Percentiles rank a stretch among this genome's conserved stretches.
These are phyloP conservation scores for Penicillium sp. DNA, from an alignment of 2,329 filamentous ascomycete species.

Conservation along the genomic window DNA sequence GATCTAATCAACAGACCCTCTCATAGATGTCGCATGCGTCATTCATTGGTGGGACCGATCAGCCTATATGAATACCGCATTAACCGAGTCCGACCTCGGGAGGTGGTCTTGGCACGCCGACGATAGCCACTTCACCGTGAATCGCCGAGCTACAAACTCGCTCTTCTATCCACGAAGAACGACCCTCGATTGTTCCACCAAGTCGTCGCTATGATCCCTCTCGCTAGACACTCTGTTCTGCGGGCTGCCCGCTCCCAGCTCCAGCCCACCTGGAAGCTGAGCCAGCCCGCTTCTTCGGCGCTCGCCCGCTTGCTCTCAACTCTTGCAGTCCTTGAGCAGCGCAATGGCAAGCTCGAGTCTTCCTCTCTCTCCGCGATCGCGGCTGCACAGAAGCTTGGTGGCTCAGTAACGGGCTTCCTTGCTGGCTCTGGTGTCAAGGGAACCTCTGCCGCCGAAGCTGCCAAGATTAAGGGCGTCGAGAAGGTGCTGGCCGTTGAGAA, in stretches of 20 bases:
- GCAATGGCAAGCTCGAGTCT: constrained; percentile 80
- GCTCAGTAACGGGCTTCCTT: constrained; percentile 81
- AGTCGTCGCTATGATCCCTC: constrained; percentile 33
- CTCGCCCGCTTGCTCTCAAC: constrained; percentile 77
- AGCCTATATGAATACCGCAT: constrained; percentile 24
- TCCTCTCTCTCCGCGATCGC: constrained; percentile 83
- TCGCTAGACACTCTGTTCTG: constrained; percentile 43
- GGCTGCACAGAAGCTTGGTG: constrained; percentile 83
- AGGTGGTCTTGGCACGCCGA: constrained; percentile 38
- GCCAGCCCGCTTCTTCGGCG: constrained; percentile 55
- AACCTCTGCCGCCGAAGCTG: constrained; percentile 75
- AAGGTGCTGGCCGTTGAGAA: constrained; percentile 91
- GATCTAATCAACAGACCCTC: background rate
- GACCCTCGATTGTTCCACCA: constrained; percentile 3
- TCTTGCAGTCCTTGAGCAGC: constrained; percentile 88
- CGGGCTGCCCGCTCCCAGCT: constrained; percentile 51
- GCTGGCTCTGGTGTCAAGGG: constrained; percentile 76
- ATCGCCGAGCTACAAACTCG: constrained; percentile 27
- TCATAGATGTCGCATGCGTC: constrained; percentile 1
- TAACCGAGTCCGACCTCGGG: constrained; percentile 41
- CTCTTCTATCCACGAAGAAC: constrained; percentile 16
- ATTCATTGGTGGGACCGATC: constrained; percentile 5
- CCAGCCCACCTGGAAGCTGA: constrained; percentile 39
- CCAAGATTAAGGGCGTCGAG: constrained; percentile 85
- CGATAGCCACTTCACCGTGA: constrained; percentile 35